Evolutionary conservation across 2,329 filamentous ascomycete genomes (phyloP).

Genomic region (Cladorrhinum sp.): DNA sequence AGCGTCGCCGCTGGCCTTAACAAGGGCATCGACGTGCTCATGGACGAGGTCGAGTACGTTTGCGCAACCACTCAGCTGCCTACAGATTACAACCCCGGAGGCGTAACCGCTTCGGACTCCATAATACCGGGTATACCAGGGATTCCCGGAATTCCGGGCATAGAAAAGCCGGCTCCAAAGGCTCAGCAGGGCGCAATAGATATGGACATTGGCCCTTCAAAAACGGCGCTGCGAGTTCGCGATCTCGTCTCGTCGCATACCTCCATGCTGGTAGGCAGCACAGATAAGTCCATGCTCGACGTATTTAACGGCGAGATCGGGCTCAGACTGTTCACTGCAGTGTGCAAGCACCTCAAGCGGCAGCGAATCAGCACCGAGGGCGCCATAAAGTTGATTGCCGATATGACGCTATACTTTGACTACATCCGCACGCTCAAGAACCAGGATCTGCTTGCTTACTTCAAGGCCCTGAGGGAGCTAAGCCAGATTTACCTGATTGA

Average conservation of each 20-base stretch:
- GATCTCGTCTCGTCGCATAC: slow-evolving; percentile 86
- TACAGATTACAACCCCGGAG: slow-evolving; percentile 80
- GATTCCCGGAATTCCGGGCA: background rate
- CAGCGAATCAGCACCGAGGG: slow-evolving; percentile 89
- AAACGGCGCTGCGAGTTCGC: slow-evolving; percentile 76
- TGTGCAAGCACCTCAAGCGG: slow-evolving; percentile 97
- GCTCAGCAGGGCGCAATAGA: slow-evolving; percentile 21
- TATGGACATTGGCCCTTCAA: slow-evolving; percentile 67
- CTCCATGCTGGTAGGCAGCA: slow-evolving; percentile 87
- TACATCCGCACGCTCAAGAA: slow-evolving; percentile 83
- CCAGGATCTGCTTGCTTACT: slow-evolving; percentile 81
- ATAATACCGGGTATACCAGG: background rate
- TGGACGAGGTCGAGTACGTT: slow-evolving; percentile 97
- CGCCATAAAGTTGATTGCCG: slow-evolving; percentile 87
- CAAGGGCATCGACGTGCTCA: slow-evolving; percentile 96
- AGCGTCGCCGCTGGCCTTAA: slow-evolving; percentile 92
- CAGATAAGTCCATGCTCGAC: slow-evolving; percentile 96
- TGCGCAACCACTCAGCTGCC: slow-evolving; percentile 83
- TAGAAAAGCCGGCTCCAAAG: slow-evolving; percentile 7
- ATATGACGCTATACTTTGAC: slow-evolving; percentile 90
- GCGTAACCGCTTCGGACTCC: slow-evolving; percentile 15
- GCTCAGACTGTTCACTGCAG: slow-evolving; percentile 80
- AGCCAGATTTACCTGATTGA: slow-evolving; percentile 95
- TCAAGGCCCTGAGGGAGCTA: slow-evolving; percentile 84
- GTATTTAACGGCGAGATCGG: slow-evolving; percentile 99